Evolutionary conservation across 306 rosid genomes (phyloP), one percentile per base, ranked within the genome.

Genomic region (Pachyrhizus erosus): DNA sequence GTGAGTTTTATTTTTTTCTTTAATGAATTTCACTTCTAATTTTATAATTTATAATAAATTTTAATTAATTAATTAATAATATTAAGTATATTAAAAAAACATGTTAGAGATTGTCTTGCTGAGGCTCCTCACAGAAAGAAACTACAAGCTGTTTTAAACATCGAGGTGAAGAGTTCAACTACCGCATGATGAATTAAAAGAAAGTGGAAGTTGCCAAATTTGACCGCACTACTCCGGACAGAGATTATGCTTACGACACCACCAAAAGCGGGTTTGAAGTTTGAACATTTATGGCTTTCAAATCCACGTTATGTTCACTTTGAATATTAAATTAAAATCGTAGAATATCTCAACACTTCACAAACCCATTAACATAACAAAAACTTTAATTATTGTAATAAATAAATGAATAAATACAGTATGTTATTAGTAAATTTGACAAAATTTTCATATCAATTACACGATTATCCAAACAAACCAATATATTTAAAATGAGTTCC

Each of bases 181-280:
- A 58, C 1, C 8, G 7, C 34, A 13, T 61, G 9, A 60, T 60
- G 67, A 24, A 60, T 26, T 60, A 26, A 27, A 14, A 27, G 17
- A 27, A 61, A 61, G 9, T 60, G 6, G 2, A 24, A 12, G 67
- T 26, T 61, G 13, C 68, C 39, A 61, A 60, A 27, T 61, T 61
- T 61, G 68, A 61, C 68, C 68, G n/a, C 68, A 61, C 68, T 27
- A 61, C 68, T 60, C 18, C 67, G 11, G 37, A 60, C 9, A 24
- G n/a, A 23, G 34, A 57, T 57, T 24, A 26, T 26, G 18, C 18
- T 18, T 12, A 18, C 9, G 17, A 58, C 66, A 24, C 37, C 66
- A 60, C 66, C 34, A 60, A 60, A 60, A 24, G n/a, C n/a, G 7
- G 67, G 37, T 60, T 60, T 60, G 67, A 24, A 23, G 9, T 60